Conservation (phyloP, 352 stramenopile genomes). For the Phytophthora brassicae region DNA sequence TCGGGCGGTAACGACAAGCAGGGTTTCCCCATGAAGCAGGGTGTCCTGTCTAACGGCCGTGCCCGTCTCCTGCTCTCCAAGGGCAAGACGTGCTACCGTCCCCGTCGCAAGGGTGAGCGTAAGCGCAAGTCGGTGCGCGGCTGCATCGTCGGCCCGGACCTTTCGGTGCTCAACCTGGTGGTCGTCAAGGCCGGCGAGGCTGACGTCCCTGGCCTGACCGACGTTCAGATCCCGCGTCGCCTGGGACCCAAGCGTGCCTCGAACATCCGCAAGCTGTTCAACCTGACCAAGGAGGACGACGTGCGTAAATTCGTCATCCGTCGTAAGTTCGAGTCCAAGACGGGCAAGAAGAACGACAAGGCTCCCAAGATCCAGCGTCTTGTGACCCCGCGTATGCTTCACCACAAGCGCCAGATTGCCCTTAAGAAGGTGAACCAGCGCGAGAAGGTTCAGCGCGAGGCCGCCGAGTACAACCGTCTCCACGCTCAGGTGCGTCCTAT, state of each 20-base stretch:
- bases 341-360: conserved; percentile 98
- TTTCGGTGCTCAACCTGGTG: conserved; percentile 99
- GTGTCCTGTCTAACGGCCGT: conserved; percentile 98
- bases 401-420: conserved; percentile 94
- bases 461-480: conserved; percentile 97
- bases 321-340: conserved; percentile 99
- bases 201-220: conserved; percentile 96
- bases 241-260: conserved; percentile 99
- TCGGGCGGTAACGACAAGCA: conserved; percentile 99
- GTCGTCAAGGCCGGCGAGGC: conserved; percentile 97
- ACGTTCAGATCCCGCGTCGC: conserved; percentile 95
- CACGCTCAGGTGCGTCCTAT: conserved; percentile 92
- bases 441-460: conserved; percentile 93
- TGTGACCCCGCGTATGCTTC: conserved; percentile 96
- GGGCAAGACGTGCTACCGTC: conserved; percentile 97
- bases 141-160: conserved; percentile 99
- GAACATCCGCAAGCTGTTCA: conserved; percentile 99
- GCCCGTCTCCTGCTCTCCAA: conserved; percentile 98
- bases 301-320: conserved; percentile 99
- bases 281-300: conserved; percentile 99
- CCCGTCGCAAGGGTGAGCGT: conserved; percentile 95
- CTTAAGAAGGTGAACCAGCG: conserved; percentile 85
- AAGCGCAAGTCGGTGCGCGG: conserved; percentile 99
- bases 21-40: conserved; percentile 99
- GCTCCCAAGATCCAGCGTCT: conserved; percentile 99